These are phyloP conservation scores for Trichoderma erinaceum DNA, from an alignment of 495 filamentous ascomycete genomes.

Conservation along the genomic window DNA sequence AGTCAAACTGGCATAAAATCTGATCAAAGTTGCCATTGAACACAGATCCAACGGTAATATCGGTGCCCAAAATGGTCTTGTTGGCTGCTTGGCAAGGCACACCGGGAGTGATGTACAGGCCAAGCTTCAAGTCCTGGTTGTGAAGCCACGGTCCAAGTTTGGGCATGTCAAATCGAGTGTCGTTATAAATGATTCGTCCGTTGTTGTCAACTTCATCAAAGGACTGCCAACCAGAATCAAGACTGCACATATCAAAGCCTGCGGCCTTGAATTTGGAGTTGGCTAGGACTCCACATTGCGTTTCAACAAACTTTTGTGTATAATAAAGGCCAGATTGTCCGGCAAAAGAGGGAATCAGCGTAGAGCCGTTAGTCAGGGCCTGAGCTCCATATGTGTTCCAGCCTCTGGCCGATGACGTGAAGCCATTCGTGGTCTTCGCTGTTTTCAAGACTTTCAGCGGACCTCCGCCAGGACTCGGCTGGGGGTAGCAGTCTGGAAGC, in stretches of 20 bases:
- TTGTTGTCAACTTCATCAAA: conserved; percentile 24
- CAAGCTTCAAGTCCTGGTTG: conserved; percentile 23
- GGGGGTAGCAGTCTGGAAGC: conserved; percentile 18
- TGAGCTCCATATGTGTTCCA: conserved; percentile 15
- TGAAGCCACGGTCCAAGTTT: conserved; percentile 24
- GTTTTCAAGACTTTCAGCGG: conserved; percentile 18
- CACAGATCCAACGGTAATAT: conserved; percentile 24
- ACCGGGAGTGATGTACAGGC: conserved; percentile 28
- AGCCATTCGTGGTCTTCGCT: conserved; percentile 14
- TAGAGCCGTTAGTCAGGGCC: conserved; percentile 16
- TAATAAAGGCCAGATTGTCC: conserved; percentile 21
- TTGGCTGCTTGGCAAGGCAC: conserved; percentile 22
- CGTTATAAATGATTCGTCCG: conserved; percentile 25
- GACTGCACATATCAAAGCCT: conserved; percentile 23
- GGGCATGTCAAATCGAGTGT: conserved; percentile 22
- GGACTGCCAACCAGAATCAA: conserved; percentile 29
- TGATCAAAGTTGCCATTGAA: conserved; percentile 24
- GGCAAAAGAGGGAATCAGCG: conserved; percentile 16
- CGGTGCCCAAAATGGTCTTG: conserved; percentile 26
- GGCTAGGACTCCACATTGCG: conserved; percentile 21
- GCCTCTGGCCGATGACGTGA: conserved; percentile 1
- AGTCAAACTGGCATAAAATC: conserved; percentile 27
- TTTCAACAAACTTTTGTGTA: conserved; percentile 21
- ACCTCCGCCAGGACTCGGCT: conserved; percentile 13
- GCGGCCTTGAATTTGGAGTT: conserved; percentile 20